Evolutionary conservation across 768 basidiomycete species (phyloP).

Genomic region (Lactarius sp.): DNA sequence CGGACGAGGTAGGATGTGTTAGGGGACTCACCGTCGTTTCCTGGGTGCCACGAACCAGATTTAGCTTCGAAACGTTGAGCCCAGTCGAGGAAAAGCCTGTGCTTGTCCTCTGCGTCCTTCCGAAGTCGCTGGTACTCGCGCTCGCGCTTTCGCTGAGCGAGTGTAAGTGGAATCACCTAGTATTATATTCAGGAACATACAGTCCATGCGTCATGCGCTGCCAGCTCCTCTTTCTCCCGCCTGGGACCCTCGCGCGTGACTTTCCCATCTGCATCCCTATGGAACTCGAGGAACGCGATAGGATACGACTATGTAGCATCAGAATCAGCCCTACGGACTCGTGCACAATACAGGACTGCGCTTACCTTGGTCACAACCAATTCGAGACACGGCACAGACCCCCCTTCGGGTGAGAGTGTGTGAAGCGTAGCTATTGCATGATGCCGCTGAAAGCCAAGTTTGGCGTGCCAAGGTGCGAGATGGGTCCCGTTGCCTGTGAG

Average conservation of each 20-base stretch:
- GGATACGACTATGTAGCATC: slow-evolving; percentile 50
- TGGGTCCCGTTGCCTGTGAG: slow-evolving; percentile 84
- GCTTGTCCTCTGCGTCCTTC: slow-evolving; percentile 51
- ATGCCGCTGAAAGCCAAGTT: slow-evolving; percentile 68
- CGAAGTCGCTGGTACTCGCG: slow-evolving; percentile 54
- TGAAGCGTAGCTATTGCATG: slow-evolving; percentile 73
- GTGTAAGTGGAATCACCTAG: not conserved
- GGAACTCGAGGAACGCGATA: slow-evolving; percentile 73
- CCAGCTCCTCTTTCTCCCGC: slow-evolving; percentile 64
- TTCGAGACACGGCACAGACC: slow-evolving; percentile 68
- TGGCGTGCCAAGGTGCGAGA: slow-evolving; percentile 82
- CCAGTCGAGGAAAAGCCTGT: slow-evolving; percentile 50
- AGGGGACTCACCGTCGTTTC: slow-evolving; percentile 25
- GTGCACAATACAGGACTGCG: not conserved
- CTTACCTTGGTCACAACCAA: slow-evolving; percentile 62
- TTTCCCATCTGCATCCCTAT: slow-evolving; percentile 44
- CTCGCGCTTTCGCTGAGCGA: slow-evolving; percentile 50
- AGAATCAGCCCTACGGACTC: not conserved
- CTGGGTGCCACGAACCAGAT: slow-evolving; percentile 37
- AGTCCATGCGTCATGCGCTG: slow-evolving; percentile 61
- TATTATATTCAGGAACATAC: slow-evolving; percentile 36
- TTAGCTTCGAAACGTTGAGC: slow-evolving; percentile 59
- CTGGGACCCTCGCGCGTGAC: slow-evolving; percentile 56
- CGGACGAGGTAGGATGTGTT: not conserved
- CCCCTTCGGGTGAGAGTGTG: slow-evolving; percentile 79